A percentile compares a stretch with the other conserved stretches of the same genome.
Evolutionary conservation across 192 early-diverging fungal genomes (phyloP).

Genomic region (Backusella parvicylindrica): DNA sequence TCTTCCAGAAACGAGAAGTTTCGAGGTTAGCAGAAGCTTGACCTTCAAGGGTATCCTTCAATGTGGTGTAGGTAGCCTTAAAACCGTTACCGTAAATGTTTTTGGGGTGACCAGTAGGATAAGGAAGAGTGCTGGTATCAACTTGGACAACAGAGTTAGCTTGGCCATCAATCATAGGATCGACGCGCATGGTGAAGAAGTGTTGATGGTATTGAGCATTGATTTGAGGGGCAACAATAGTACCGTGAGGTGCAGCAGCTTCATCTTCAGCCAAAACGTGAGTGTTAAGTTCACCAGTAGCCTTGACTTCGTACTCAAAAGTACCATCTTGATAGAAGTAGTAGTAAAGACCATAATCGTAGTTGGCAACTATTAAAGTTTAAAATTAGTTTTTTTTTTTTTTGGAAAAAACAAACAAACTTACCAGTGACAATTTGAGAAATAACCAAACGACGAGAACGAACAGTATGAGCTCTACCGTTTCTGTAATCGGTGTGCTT

Average conservation of each 20-base stretch:
- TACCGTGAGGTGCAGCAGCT: conserved; percentile 27
- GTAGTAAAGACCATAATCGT: conserved; percentile 40
- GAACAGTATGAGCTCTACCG: conserved; percentile 31
- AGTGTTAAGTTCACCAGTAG: conserved; percentile 40
- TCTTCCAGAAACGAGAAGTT: conserved; percentile 36
- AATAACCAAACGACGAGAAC: conserved; percentile 35
- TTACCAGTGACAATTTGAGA: conserved; percentile 39
- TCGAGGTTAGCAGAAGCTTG: conserved; percentile 9
- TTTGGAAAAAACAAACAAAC: neutral
- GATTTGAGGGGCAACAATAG: conserved; percentile 38
- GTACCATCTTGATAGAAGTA: conserved; percentile 43
- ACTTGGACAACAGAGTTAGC: conserved; percentile 31
- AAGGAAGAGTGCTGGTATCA: conserved; percentile 17
- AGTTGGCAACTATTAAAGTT: conserved; percentile 35
- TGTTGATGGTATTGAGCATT: conserved; percentile 41
- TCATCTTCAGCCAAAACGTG: conserved; percentile 41
- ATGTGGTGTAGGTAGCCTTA: conserved; percentile 13
- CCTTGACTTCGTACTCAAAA: conserved; percentile 41
- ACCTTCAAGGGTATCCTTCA: conserved; percentile 29
- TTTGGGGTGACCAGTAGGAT: conserved; percentile 34
- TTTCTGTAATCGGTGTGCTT: conserved; percentile 42
- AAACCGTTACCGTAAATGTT: conserved; percentile 36
- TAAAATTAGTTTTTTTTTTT: neutral
- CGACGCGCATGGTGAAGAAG: conserved; percentile 41
- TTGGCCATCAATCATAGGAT: conserved; percentile 39